phyloP scores from a whole-genome alignment of 179 eudicot species.

The Corrigiola litoralis region DNA sequence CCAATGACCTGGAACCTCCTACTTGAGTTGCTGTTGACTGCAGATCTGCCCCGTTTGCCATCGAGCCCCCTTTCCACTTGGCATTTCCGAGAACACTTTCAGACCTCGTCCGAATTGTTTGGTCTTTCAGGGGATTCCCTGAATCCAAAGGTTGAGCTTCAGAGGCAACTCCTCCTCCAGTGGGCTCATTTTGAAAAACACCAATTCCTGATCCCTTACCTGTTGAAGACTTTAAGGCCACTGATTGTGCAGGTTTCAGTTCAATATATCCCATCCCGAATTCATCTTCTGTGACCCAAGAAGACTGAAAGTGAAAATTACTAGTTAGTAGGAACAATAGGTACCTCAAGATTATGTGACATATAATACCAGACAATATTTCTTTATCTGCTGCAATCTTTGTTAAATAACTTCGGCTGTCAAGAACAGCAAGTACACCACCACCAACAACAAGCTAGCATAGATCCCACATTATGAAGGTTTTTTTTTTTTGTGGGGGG shows the following conservation, averaged over 20 bases:
- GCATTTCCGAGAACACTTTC: constrained; percentile 42
- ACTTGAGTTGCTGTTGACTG: constrained; percentile 30
- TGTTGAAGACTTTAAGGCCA: constrained; percentile 49
- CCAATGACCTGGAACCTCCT: constrained; percentile 38
- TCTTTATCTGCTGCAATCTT: no score
- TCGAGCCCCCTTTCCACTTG: constrained; percentile 43
- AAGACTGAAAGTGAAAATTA: constrained; percentile 38
- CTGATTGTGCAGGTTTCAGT: constrained; percentile 59
- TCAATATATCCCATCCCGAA: constrained; percentile 98
- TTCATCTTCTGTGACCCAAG: constrained; percentile 98
- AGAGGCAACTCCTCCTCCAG: constrained; percentile 46
- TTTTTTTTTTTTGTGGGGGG: no score
- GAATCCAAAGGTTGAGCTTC: constrained; percentile 56
- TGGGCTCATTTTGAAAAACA: constrained; percentile 41
- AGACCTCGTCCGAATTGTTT: constrained; percentile 38
- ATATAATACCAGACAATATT: no score
- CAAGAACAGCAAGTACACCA: no score
- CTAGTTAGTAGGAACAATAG: neutral
- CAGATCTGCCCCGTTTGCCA: constrained; percentile 45
- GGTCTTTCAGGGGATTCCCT: constrained; percentile 51
- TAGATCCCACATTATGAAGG: no score
- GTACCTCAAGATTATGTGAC: no score
- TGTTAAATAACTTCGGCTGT: no score
- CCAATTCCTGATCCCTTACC: constrained; percentile 37
- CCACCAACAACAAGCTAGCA: neutral